A percentile compares a stretch with the other conserved stretches of the same genome.
phyloP scores from a whole-genome alignment of 176 grass and related monocot species.

The Otatea glauca region DNA sequence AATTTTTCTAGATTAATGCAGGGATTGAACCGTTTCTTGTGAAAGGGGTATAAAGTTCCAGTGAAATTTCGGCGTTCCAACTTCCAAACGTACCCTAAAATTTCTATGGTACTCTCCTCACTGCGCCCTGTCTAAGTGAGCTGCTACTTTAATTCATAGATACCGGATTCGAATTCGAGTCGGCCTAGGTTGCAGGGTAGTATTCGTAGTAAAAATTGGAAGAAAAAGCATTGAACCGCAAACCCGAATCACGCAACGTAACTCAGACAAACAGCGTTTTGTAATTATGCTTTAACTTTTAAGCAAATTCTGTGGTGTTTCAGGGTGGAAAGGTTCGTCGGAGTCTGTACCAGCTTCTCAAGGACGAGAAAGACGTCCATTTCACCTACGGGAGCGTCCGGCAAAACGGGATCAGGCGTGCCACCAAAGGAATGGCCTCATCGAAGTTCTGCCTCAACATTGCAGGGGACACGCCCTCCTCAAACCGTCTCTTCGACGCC shows the following conservation, averaged over 20 bases:
- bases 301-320: neutral
- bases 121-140: conserved; percentile 1
- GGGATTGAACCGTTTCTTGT: neutral
- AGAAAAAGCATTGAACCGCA: no score
- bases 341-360: conserved; percentile 67
- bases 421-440: conserved; percentile 66
- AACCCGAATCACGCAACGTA: no score
- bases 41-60: neutral
- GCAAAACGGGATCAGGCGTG: conserved; percentile 68
- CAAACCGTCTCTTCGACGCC: conserved; percentile 89
- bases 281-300: neutral
- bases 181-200: no score
- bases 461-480: conserved; percentile 84
- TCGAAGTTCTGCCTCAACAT: conserved; percentile 90
- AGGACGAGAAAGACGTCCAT: conserved; percentile 68
- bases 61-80: neutral
- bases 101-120: neutral
- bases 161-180: no score
- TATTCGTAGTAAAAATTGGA: no score
- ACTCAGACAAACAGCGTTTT: no score
- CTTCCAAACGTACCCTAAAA: neutral
- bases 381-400: conserved; percentile 83
- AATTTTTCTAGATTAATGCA: neutral
- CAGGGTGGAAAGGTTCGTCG: conserved; percentile 83
- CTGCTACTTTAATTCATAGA: neutral